Evolutionary conservation across 2,329 filamentous ascomycete species (phyloP).

Genomic region (Periconia sp.): DNA sequence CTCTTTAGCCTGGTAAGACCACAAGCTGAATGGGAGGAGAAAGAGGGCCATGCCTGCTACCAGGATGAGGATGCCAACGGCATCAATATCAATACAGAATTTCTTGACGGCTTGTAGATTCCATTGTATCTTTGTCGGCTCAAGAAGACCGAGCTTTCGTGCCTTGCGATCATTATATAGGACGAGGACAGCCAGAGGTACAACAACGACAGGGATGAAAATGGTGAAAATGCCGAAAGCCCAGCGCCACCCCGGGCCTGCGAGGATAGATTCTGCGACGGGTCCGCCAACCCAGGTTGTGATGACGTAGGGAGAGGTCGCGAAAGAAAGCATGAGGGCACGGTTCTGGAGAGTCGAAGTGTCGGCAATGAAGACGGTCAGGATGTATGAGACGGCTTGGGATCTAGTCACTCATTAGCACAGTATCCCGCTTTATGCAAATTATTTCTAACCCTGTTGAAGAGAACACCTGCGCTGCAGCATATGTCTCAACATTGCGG

Average conservation of each 20-base stretch:
- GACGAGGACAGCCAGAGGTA: slow-evolving; percentile 65
- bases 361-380: slow-evolving; percentile 71
- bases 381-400: slow-evolving; percentile 50
- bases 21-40: slow-evolving; percentile 69
- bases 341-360: slow-evolving; percentile 69
- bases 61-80: slow-evolving; percentile 65
- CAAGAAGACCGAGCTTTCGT: slow-evolving; percentile 57
- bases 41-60: slow-evolving; percentile 66
- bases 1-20: slow-evolving; percentile 23
- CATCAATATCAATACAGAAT: slow-evolving; percentile 67
- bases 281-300: slow-evolving; percentile 28
- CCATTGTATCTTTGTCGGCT: slow-evolving; percentile 50
- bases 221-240: slow-evolving; percentile 70
- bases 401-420: background rate
- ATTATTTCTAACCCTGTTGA: slow-evolving; percentile 60
- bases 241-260: slow-evolving; percentile 65
- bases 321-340: slow-evolving; percentile 63
- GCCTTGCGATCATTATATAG: slow-evolving; percentile 65
- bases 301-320: slow-evolving; percentile 23
- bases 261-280: slow-evolving; percentile 46
- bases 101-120: slow-evolving; percentile 56
- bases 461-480: slow-evolving; percentile 70
- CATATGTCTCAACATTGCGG: slow-evolving; percentile 63
- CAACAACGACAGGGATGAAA: slow-evolving; percentile 63
- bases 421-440: background rate